Evolutionary conservation across 345 rosid genomes (phyloP).

Genomic region (Linum lewisii): DNA sequence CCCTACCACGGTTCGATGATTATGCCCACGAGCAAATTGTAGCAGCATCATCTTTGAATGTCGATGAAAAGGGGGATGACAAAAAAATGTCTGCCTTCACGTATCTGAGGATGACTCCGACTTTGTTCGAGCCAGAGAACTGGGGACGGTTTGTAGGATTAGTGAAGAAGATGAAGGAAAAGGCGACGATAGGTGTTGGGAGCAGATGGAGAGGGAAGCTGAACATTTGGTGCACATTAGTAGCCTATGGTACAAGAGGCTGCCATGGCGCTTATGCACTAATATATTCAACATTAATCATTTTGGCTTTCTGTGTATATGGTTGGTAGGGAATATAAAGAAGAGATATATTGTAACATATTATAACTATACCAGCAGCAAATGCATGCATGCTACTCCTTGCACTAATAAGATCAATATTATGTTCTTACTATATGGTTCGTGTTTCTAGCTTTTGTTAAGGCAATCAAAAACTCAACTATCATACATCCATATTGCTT

Average conservation of each 20-base stretch:
- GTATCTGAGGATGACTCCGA: constrained; percentile 84
- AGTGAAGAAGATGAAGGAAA: constrained; percentile 86
- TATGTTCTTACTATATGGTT: too few species aligned
- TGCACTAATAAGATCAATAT: too few species aligned
- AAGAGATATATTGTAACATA: too few species aligned
- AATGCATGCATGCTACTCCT: too few species aligned
- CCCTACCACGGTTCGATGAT: constrained; percentile 71
- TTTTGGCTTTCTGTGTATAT: too few species aligned
- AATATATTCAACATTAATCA: too few species aligned
- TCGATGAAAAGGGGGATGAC: constrained; percentile 28
- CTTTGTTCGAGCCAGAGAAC: constrained; percentile 59
- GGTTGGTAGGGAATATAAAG: too few species aligned
- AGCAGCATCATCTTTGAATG: constrained; percentile 46
- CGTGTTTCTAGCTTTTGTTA: too few species aligned
- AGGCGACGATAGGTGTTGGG: constrained; percentile 42
- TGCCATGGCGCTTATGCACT: constrained; percentile 31
- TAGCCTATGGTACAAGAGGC: constrained; percentile 72
- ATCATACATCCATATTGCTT: too few species aligned
- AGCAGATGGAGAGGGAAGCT: constrained; percentile 86
- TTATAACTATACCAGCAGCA: too few species aligned
- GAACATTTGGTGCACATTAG: constrained; percentile 69
- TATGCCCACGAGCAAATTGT: constrained; percentile 70
- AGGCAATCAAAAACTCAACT: too few species aligned
- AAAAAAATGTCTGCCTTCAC: constrained; percentile 92
- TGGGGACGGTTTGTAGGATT: constrained; percentile 85